A percentile compares a stretch with the other conserved stretches of the same genome.
phyloP scores from a whole-genome alignment of 768 basidiomycete species.

The Steccherinum ochraceum region DNA sequence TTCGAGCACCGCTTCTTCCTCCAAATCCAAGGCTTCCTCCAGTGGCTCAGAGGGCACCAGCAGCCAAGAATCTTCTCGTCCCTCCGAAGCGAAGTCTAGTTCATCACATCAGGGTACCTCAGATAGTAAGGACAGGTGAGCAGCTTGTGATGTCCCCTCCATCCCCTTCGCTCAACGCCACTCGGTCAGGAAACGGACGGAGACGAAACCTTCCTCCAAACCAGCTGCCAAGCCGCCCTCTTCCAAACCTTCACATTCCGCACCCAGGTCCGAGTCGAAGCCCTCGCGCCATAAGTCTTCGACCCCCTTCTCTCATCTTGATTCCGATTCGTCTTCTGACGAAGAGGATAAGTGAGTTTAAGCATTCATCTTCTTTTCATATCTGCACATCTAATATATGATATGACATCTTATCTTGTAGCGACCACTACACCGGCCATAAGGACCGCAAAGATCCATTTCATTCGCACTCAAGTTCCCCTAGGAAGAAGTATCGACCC shows the following conservation, averaged over 20 bases:
- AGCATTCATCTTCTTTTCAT: neutral
- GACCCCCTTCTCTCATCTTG: neutral
- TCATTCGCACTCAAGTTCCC: conserved; percentile 3
- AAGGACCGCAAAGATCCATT: conserved; percentile 1
- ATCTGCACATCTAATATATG: neutral
- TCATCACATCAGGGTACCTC: neutral
- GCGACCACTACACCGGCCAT: neutral
- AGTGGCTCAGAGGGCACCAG: neutral
- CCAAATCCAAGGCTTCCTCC: neutral
- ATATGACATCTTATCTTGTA: neutral
- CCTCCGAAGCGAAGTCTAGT: neutral
- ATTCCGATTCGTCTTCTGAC: conserved; percentile 1
- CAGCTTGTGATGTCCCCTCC: neutral
- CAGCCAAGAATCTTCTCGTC: neutral
- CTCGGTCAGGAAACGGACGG: neutral
- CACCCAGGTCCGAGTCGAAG: neutral
- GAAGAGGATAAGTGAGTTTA: neutral
- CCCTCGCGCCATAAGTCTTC: neutral
- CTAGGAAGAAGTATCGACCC: conserved; percentile 3
- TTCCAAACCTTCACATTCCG: neutral
- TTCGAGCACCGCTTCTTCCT: neutral
- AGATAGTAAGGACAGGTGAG: neutral
- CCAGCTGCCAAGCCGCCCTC: neutral
- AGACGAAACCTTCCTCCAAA: no score
- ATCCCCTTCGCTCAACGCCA: no score